A percentile compares a stretch with the other conserved stretches of the same genome.
These are phyloP conservation scores for Metschnikowia arizonensis DNA, from an alignment of 805 yeast species.

Conservation along the genomic window DNA sequence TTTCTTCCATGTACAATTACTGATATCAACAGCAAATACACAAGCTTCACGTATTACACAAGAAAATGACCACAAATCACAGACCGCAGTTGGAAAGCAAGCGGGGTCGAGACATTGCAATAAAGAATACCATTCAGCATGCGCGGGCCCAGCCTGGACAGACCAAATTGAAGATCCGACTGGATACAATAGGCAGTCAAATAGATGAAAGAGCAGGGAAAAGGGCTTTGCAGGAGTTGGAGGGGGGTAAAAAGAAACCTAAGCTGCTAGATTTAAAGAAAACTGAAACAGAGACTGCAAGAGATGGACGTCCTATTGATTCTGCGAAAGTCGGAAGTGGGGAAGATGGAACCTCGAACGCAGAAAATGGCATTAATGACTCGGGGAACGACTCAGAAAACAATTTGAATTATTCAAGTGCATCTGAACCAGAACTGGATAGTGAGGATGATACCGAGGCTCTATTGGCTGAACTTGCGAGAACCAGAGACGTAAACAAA, in stretches of 20 bases:
- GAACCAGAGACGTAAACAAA: slow-evolving; percentile 12
- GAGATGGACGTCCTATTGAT: not conserved
- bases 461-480: slow-evolving; percentile 21
- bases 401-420: not conserved
- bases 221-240: slow-evolving; percentile 25
- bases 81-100: slow-evolving; percentile 42
- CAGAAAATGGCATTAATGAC: not conserved
- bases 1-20: not conserved
- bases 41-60: not conserved
- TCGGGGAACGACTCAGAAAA: not conserved
- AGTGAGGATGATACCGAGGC: slow-evolving; percentile 14
- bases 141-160: slow-evolving; percentile 32
- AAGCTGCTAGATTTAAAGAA: not conserved
- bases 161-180: slow-evolving; percentile 29
- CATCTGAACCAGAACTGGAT: slow-evolving; percentile 6
- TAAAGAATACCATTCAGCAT: slow-evolving; percentile 35
- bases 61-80: slow-evolving; percentile 39
- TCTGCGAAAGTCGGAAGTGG: not conserved
- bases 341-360: not conserved
- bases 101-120: slow-evolving; percentile 29
- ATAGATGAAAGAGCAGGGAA: slow-evolving; percentile 17
- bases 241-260: slow-evolving; percentile 10
- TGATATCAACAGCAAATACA: not conserved
- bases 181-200: slow-evolving; percentile 20
- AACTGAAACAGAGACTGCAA: not conserved